Percentiles rank a stretch among this genome's conserved stretches.
phyloP scores from a whole-genome alignment of 2,329 filamentous ascomycete species.

The Sporothrix brunneoviolacea region DNA sequence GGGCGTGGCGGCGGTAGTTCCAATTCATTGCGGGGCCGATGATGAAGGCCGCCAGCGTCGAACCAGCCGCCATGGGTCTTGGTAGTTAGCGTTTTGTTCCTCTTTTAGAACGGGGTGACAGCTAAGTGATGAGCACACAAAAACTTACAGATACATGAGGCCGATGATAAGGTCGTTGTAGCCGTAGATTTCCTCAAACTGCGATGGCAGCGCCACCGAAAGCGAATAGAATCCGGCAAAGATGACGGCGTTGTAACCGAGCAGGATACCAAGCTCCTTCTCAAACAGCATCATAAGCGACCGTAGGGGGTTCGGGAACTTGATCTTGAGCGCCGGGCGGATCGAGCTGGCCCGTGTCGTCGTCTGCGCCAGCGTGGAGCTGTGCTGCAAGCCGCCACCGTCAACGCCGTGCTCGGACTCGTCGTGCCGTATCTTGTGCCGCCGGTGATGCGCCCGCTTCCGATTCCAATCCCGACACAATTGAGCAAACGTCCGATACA shows the following conservation, averaged over 20 bases:
- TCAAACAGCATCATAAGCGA: constrained; percentile 48
- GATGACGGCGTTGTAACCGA: constrained; percentile 46
- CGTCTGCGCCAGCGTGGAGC: background rate
- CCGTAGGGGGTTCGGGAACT: constrained; percentile 52
- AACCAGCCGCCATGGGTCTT: constrained; percentile 37
- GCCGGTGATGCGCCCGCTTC: constrained; percentile 28
- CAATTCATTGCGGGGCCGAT: constrained; percentile 54
- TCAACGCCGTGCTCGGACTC: background rate
- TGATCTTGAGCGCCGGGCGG: constrained; percentile 16
- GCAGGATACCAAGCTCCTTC: constrained; percentile 49
- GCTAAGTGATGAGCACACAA: constrained; percentile 29
- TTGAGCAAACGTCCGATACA: constrained; percentile 53
- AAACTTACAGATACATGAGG: constrained; percentile 30
- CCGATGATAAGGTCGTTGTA: constrained; percentile 49
- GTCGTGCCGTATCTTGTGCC: constrained; percentile 9
- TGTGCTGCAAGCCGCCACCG: background rate
- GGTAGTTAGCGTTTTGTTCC: background rate
- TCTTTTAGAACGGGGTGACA: background rate
- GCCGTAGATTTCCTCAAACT: constrained; percentile 40
- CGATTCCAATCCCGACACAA: constrained; percentile 26
- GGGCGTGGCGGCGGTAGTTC: constrained; percentile 58
- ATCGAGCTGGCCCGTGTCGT: constrained; percentile 21
- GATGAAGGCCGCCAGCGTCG: constrained; percentile 36
- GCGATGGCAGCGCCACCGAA: constrained; percentile 37
- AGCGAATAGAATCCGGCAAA: constrained; percentile 49